Evolutionary conservation across 116 monocot genomes (phyloP).

Genomic region (Zostera marina): DNA sequence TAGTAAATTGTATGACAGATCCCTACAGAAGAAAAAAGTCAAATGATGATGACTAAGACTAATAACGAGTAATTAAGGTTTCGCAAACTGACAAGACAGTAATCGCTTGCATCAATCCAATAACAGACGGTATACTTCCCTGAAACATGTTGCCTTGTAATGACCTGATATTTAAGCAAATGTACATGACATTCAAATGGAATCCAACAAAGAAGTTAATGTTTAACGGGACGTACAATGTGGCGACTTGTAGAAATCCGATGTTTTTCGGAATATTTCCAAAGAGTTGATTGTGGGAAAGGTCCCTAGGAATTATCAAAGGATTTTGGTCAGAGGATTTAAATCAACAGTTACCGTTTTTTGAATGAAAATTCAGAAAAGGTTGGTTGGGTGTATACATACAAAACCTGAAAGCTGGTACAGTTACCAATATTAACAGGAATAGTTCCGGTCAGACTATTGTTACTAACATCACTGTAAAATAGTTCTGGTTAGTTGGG

Average conservation of each 20-base stretch:
- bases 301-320: constrained; percentile 19
- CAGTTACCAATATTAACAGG: constrained; percentile 83
- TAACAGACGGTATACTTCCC: constrained; percentile 70
- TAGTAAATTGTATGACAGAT: constrained; percentile 67
- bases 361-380: not conserved
- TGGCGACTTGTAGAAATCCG: constrained; percentile 88
- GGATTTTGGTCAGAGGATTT: too few species aligned
- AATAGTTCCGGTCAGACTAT: constrained; percentile 71
- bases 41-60: not conserved
- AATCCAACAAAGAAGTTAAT: not conserved
- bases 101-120: constrained; percentile 97
- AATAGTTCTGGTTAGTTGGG: too few species aligned
- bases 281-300: constrained; percentile 62
- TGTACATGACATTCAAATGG: not conserved
- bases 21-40: constrained; percentile 26
- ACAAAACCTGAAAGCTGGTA: constrained; percentile 97
- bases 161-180: constrained; percentile 27
- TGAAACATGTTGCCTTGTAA: constrained; percentile 81
- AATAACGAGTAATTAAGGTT: too few species aligned
- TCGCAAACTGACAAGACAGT: constrained; percentile 59
- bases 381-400: constrained; percentile 38
- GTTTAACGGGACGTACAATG: constrained; percentile 32
- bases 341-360: too few species aligned
- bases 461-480: constrained; percentile 77
- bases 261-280: constrained; percentile 93